Conservation (phyloP, 1,139 yeast species). For the Taphrina betulina region DNA sequence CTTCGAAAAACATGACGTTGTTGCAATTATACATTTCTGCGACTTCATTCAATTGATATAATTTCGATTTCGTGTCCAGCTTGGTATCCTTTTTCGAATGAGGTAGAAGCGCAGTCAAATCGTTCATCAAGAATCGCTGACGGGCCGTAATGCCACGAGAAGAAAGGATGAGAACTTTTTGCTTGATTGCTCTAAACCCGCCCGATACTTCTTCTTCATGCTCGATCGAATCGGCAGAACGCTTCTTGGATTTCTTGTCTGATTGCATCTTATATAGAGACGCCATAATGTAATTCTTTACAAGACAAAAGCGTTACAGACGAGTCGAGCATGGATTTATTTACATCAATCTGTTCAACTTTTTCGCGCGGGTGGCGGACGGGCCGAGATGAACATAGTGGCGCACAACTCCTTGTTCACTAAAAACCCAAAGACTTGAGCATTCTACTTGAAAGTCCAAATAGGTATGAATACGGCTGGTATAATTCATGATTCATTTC, state of each 20-base stretch:
- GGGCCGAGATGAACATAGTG: background rate
- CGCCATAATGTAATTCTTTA: constrained; percentile 11
- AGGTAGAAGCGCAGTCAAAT: constrained; percentile 75
- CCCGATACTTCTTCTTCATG: constrained; percentile 38
- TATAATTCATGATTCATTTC: too few relatives aligned
- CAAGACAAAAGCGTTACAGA: background rate
- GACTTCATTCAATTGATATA: constrained; percentile 85
- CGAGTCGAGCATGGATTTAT: too few relatives aligned
- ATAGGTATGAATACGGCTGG: too few relatives aligned
- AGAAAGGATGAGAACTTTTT: constrained; percentile 79
- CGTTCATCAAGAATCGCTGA: constrained; percentile 91
- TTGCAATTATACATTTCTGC: constrained; percentile 98
- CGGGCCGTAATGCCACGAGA: constrained; percentile 82
- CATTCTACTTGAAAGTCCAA: too few relatives aligned
- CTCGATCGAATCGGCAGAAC: constrained; percentile 40
- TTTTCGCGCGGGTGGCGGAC: too few relatives aligned
- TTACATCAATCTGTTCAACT: too few relatives aligned
- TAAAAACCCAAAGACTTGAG: too few relatives aligned
- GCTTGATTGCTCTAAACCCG: constrained; percentile 55
- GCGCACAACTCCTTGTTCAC: background rate
- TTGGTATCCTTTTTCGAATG: constrained; percentile 97
- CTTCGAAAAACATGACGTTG: constrained; percentile 89
- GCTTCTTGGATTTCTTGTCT: constrained; percentile 21
- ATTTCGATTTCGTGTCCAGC: constrained; percentile 86
- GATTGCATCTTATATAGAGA: constrained; percentile 29